Evolutionary conservation across 768 basidiomycete species (phyloP), one percentile per base, ranked within the genome.

Genomic region (Holtermanniella nyarrowii): DNA sequence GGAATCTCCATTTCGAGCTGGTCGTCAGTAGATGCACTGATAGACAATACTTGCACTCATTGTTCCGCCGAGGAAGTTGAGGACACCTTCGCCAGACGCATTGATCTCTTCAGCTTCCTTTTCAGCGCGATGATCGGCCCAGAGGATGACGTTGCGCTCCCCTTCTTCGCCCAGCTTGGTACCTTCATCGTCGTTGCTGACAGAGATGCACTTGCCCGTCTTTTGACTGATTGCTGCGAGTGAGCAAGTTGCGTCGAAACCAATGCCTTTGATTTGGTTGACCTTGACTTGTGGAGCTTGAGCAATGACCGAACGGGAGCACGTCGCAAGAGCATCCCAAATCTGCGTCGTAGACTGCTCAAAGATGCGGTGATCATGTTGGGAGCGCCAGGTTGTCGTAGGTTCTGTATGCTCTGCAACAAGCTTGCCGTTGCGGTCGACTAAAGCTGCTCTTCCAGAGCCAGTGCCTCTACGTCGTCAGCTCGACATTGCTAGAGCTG

Each of bases 1-100:
- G 93, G 93, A 42, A 96, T 81, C 73, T 96, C 93, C 95, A 97
- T 97, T 72, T 97, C 91, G 41, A 96, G 79, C 87, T 95, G 46
- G 11, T 3, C 18, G 23, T 25, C 42, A 46, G 1, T 20, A 4
- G n/a, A 14, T 20, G 11, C 24, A 40, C 53, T 24, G 23, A 45
- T 45, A 48, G 48, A 37, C 25, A 43, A 4, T 11, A 67, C 69
- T 54, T 52, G 69, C 90, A 66, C 88, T 90, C 84, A 99, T 96
- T 31, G 81, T 86, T 42, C 90, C 90, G 10, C 95, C 95, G 44
- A 97, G 90, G 73, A 91, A 97, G 52, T 91, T 83, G 60, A 97
- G 75, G 31, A 95, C 89, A 24, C 82, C 76, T 46, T 86, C 86
- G 1, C 82, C 83, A 1, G 85, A 86, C 23, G 75, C 74, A 69